Percentiles rank a stretch among this genome's conserved stretches.
Conservation (phyloP, 129 eudicot species). For the Dittrichia graveolens region DNA sequence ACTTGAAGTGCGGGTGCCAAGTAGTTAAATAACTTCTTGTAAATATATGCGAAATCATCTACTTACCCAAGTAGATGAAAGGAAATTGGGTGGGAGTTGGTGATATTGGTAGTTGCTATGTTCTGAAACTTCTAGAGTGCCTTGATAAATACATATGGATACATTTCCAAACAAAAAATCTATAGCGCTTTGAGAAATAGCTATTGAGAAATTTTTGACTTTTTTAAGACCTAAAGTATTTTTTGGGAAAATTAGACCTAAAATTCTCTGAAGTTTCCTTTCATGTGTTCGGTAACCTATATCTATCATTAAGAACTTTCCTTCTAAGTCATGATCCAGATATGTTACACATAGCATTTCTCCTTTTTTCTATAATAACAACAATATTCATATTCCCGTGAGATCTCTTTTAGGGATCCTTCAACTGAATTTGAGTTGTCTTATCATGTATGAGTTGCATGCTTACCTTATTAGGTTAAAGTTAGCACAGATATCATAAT, state of each 20-base stretch:
- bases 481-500: no score
- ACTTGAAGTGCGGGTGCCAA: no score
- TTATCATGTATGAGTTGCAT: neutral
- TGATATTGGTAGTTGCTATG: neutral
- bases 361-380: neutral
- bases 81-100: no score
- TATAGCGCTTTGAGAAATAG: neutral
- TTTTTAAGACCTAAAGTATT: neutral
- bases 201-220: conserved; percentile 7
- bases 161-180: neutral
- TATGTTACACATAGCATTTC: conserved; percentile 4
- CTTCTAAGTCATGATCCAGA: conserved; percentile 15
- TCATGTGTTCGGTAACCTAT: neutral
- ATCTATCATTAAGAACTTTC: conserved; percentile 19
- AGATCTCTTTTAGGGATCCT: neutral
- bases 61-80: no score
- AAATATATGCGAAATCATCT: no score
- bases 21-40: no score
- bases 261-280: conserved; percentile 7
- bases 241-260: neutral
- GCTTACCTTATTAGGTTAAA: neutral
- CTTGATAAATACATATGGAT: neutral
- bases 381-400: neutral
- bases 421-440: neutral
- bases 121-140: neutral